These are phyloP conservation scores for Sarocladiaceae sp. DNA, from an alignment of 2,329 filamentous ascomycete species.

Conservation along the genomic window DNA sequence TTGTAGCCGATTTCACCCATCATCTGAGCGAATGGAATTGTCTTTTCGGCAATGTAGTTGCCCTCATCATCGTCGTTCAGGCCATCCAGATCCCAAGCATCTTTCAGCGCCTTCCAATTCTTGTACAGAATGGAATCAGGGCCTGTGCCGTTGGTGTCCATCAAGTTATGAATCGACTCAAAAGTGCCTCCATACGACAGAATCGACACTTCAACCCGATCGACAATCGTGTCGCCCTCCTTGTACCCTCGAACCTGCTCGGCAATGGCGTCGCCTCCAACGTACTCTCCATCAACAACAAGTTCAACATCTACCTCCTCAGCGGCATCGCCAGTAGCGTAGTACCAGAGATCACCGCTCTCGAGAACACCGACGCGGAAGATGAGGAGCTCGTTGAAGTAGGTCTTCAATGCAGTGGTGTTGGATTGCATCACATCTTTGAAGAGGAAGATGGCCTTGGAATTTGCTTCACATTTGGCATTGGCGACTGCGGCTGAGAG, in stretches of 20 bases:
- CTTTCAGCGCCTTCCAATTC: background rate
- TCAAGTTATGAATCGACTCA: background rate
- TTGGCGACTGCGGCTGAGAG: too few relatives aligned
- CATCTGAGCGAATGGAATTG: background rate
- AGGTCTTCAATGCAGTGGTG: background rate
- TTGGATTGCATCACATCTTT: background rate
- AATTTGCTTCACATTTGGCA: too few relatives aligned
- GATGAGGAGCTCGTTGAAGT: background rate
- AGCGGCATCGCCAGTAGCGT: background rate
- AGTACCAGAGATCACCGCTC: background rate
- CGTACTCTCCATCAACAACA: background rate
- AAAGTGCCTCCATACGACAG: background rate
- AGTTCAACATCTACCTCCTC: background rate
- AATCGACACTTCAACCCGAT: background rate
- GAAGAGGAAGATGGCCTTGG: conserved; percentile 4
- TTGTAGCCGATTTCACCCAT: background rate
- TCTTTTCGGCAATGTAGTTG: background rate
- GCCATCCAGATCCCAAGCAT: background rate
- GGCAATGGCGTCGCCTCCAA: background rate
- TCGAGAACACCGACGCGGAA: background rate
- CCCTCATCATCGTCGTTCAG: background rate
- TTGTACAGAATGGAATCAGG: background rate
- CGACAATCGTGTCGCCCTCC: background rate
- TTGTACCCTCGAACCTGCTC: background rate
- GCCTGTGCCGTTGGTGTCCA: background rate